Conservation (phyloP, 2,329 filamentous ascomycete genomes). For the Trichoderma koningii region DNA sequence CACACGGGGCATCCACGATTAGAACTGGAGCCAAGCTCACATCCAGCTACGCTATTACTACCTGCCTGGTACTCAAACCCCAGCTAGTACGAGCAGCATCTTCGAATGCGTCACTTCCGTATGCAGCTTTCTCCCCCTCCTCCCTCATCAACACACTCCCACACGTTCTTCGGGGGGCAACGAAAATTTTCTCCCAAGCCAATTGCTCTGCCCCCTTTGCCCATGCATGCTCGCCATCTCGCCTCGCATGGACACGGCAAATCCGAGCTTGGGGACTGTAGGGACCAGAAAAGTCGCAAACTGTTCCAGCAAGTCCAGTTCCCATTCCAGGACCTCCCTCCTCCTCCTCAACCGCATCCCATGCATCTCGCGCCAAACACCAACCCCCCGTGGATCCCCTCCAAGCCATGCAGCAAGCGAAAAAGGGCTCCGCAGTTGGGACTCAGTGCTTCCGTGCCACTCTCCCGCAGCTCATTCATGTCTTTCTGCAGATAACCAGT, state of each 20-base stretch:
- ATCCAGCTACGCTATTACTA: neutral
- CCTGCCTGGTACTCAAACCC: no score
- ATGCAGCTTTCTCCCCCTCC: neutral
- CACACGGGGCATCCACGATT: no score
- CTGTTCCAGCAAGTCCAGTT: no score
- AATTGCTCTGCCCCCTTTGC: neutral
- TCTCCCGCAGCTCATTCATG: neutral
- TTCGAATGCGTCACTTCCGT: constrained; percentile 11
- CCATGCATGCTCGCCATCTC: neutral
- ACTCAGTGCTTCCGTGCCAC: constrained; percentile 18
- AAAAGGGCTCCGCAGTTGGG: constrained; percentile 25
- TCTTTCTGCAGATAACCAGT: neutral
- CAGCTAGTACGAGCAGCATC: no score
- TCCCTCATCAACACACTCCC: neutral
- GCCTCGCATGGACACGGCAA: constrained; percentile 3
- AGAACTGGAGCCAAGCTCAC: no score
- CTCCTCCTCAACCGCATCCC: neutral
- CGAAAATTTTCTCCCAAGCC: neutral
- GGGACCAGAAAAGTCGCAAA: neutral
- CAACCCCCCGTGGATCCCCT: constrained; percentile 2
- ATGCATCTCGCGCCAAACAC: no score
- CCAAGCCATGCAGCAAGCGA: neutral
- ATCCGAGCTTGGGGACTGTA: neutral
- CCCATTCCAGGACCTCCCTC: no score
- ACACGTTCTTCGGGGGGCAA: neutral